phyloP scores from a whole-genome alignment of 345 rosid genomes.

The Eucalyptus tenuipes region DNA sequence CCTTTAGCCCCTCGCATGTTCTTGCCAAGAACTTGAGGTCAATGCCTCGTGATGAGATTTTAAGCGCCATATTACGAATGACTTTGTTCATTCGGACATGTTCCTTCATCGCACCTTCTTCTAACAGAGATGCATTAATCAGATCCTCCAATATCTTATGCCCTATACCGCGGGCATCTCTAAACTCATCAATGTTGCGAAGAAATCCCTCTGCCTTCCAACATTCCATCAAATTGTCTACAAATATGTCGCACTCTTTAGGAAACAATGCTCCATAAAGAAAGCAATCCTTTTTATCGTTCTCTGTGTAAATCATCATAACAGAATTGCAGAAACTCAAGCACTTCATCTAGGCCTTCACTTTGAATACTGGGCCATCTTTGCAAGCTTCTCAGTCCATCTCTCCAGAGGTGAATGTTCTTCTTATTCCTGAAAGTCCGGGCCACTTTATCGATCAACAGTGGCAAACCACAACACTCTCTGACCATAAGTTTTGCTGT shows the following conservation, averaged over 20 bases:
- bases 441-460: constrained; percentile 11
- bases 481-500: neutral
- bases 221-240: constrained; percentile 7
- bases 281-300: constrained; percentile 7
- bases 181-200: neutral
- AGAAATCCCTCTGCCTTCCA: constrained; percentile 14
- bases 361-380: neutral
- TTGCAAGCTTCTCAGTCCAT: neutral
- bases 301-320: neutral
- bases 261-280: constrained; percentile 7
- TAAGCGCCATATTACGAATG: constrained; percentile 3
- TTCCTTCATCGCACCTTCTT: neutral
- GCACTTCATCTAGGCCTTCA: constrained; percentile 11
- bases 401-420: neutral
- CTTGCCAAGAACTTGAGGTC: neutral
- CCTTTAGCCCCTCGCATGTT: neutral
- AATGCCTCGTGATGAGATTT: neutral
- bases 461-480: constrained; percentile 13
- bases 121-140: constrained; percentile 1
- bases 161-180: neutral
- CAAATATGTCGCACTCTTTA: neutral
- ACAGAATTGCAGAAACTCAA: neutral
- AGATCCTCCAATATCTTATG: constrained; percentile 1
- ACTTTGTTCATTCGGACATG: constrained; percentile 11
- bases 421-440: constrained; percentile 3